These are phyloP conservation scores for Daldinia loculata DNA, from an alignment of 495 filamentous ascomycete species.

Conservation along the genomic window DNA sequence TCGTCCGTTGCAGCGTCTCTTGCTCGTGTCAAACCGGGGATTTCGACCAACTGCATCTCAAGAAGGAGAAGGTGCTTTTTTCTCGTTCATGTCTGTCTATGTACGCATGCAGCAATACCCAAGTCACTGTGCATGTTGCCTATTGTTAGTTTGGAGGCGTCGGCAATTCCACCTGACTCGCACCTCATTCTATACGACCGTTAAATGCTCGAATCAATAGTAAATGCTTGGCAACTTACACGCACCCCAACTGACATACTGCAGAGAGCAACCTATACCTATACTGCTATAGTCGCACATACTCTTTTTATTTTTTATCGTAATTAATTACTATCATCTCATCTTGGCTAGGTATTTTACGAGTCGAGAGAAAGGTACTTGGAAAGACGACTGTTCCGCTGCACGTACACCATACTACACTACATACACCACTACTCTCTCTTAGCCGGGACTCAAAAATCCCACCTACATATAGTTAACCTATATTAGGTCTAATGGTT, in stretches of 20 bases:
- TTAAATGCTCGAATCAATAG: conserved; percentile 20
- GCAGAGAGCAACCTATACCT: background rate
- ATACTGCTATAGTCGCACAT: background rate
- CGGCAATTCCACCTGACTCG: conserved; percentile 12
- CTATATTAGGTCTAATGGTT: background rate
- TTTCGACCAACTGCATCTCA: background rate
- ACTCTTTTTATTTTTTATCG: background rate
- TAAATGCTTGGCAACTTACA: conserved; percentile 17
- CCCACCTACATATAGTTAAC: conserved; percentile 1
- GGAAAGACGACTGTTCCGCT: background rate
- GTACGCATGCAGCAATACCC: conserved; percentile 17
- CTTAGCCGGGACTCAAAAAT: background rate
- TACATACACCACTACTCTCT: background rate
- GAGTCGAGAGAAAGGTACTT: background rate
- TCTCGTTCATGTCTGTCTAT: conserved; percentile 6
- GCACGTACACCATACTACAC: background rate
- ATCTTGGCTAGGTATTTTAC: background rate
- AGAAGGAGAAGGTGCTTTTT: background rate
- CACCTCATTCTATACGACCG: conserved; percentile 2
- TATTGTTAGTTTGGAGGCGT: conserved; percentile 18
- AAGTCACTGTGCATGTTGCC: conserved; percentile 5
- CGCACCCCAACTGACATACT: background rate
- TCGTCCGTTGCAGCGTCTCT: conserved; percentile 5
- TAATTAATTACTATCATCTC: background rate
- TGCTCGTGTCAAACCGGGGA: background rate